A percentile compares a stretch with the other conserved stretches of the same genome.
Conservation (phyloP, 148 eudicot genomes). For the Mesembryanthemum crystallinum region DNA sequence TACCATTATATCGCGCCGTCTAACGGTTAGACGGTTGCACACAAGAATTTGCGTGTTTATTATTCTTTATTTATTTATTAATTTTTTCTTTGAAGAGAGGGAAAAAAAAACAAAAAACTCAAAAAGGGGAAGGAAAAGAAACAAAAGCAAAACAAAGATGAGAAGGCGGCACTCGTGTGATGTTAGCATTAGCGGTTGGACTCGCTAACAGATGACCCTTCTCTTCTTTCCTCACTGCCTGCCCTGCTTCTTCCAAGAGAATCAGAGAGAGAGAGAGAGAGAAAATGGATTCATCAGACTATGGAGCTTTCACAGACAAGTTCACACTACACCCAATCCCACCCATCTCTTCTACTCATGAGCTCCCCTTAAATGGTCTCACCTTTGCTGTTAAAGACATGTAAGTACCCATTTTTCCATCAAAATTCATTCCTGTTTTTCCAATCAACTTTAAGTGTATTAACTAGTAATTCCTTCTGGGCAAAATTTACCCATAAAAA, state of each 20-base stretch:
- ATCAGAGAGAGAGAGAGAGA: not conserved
- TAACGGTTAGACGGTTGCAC: too few species aligned
- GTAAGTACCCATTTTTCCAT: constrained; percentile 32
- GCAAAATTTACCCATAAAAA: not conserved
- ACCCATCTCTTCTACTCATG: constrained; percentile 31
- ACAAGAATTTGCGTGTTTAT: too few species aligned
- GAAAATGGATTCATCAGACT: constrained; percentile 33
- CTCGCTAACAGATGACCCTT: too few species aligned
- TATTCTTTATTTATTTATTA: too few species aligned
- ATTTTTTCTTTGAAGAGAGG: too few species aligned
- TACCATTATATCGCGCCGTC: too few species aligned
- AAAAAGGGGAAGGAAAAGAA: too few species aligned
- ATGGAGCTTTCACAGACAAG: constrained; percentile 81
- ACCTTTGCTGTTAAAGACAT: constrained; percentile 89
- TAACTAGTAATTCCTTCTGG: not conserved
- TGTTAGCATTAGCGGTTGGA: not conserved
- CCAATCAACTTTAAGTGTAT: not conserved
- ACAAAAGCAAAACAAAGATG: too few species aligned
- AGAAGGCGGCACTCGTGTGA: too few species aligned
- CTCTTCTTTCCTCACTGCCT: too few species aligned
- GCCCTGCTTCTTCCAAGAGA: not conserved
- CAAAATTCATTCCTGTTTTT: not conserved
- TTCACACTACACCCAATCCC: constrained; percentile 34
- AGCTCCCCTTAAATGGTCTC: constrained; percentile 70
- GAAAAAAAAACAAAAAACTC: too few species aligned